Percentiles rank a stretch among this genome's conserved stretches.
Evolutionary conservation across 495 filamentous ascomycete genomes (phyloP).

Genomic region (Aspergillus coremiiformis): DNA sequence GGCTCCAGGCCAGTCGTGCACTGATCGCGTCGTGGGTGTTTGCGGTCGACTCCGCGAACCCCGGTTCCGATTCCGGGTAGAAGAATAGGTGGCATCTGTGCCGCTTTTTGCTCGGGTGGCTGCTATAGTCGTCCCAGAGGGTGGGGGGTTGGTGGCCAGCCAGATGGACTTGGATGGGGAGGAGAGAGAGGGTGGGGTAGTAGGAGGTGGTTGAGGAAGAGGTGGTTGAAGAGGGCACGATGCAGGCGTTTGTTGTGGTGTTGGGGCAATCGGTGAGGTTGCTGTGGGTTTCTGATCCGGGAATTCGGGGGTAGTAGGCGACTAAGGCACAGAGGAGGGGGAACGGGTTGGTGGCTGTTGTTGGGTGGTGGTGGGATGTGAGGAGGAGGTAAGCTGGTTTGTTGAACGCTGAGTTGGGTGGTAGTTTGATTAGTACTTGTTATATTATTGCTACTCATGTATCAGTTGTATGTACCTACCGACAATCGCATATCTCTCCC

Average conservation of each 20-base stretch:
- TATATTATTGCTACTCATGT: too few relatives aligned
- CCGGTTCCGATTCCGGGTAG: slow-evolving; percentile 40
- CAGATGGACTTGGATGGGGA: slow-evolving; percentile 47
- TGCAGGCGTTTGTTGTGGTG: neutral
- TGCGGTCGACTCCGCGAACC: slow-evolving; percentile 19
- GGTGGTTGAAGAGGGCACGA: slow-evolving; percentile 16
- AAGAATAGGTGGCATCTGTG: slow-evolving; percentile 38
- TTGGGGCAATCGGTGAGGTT: slow-evolving; percentile 1
- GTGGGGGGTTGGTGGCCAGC: slow-evolving; percentile 40
- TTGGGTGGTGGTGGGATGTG: slow-evolving; percentile 40
- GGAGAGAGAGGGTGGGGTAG: slow-evolving; percentile 35
- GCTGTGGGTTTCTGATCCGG: slow-evolving; percentile 7
- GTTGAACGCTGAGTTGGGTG: slow-evolving; percentile 38
- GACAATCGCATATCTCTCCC: slow-evolving; percentile 41
- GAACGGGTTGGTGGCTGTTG: slow-evolving; percentile 33
- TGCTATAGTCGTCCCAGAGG: slow-evolving; percentile 16
- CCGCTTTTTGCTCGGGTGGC: slow-evolving; percentile 29
- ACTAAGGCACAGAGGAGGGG: slow-evolving; percentile 44
- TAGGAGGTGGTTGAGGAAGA: slow-evolving; percentile 26
- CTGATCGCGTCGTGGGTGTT: slow-evolving; percentile 32
- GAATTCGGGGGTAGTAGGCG: slow-evolving; percentile 49
- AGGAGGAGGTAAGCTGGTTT: slow-evolving; percentile 52
- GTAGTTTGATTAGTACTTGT: neutral
- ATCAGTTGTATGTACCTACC: slow-evolving; percentile 35
- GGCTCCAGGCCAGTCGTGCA: slow-evolving; percentile 47